These are phyloP conservation scores for Candida yuanshanica DNA, from an alignment of 805 yeast species.

Conservation along the genomic window DNA sequence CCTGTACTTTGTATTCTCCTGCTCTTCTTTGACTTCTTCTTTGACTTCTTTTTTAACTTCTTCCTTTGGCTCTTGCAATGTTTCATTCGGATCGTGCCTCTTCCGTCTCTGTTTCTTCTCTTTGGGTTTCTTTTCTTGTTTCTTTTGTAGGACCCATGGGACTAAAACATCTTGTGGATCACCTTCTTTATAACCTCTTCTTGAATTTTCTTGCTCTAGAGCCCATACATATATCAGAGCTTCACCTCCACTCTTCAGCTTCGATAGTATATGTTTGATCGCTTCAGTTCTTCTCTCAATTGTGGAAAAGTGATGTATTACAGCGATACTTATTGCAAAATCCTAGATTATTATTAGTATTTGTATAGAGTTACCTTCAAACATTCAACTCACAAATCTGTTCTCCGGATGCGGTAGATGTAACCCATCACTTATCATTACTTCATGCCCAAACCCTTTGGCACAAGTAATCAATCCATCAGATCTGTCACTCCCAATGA, in stretches of 20 bases:
- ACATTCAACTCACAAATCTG: slow-evolving; percentile 24
- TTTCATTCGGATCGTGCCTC: slow-evolving; percentile 10
- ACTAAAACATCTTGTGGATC: slow-evolving; percentile 92
- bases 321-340: slow-evolving; percentile 93
- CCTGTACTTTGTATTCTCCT: slow-evolving; percentile 59
- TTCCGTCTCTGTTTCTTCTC: slow-evolving; percentile 25
- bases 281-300: slow-evolving; percentile 74
- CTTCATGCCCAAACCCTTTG: slow-evolving; percentile 40
- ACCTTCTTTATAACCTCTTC: slow-evolving; percentile 88
- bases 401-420: slow-evolving; percentile 46
- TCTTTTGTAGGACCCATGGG: slow-evolving; percentile 83
- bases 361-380: not conserved
- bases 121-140: slow-evolving; percentile 31
- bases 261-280: slow-evolving; percentile 58
- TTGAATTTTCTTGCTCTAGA: slow-evolving; percentile 77
- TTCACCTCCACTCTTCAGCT: slow-evolving; percentile 53
- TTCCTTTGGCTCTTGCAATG: slow-evolving; percentile 3
- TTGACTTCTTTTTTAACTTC: slow-evolving; percentile 15
- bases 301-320: slow-evolving; percentile 92
- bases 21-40: slow-evolving; percentile 22
- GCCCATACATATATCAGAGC: slow-evolving; percentile 96
- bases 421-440: slow-evolving; percentile 79
- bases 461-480: slow-evolving; percentile 67
- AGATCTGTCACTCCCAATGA: slow-evolving; percentile 73
- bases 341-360: slow-evolving; percentile 25